Evolutionary conservation across 441 rosid species (phyloP).

Genomic region (Gossypium schwendimanii): DNA sequence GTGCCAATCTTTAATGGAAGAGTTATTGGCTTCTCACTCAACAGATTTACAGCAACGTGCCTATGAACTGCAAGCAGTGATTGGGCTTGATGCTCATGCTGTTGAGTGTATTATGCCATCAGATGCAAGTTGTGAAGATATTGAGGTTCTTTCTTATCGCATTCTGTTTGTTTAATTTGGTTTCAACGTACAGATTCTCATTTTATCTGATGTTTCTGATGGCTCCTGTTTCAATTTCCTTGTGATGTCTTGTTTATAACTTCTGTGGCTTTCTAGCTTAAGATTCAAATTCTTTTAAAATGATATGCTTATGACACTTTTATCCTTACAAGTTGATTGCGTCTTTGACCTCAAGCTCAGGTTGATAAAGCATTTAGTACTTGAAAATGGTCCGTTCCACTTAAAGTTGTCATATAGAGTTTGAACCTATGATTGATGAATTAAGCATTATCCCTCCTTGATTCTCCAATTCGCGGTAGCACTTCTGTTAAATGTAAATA

Average conservation of each 20-base stretch:
- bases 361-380: background rate
- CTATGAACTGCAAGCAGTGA: slow-evolving; percentile 78
- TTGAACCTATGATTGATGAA: background rate
- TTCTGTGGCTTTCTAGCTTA: background rate
- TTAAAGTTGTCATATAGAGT: background rate
- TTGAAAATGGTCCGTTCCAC: background rate
- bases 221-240: background rate
- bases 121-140: slow-evolving; percentile 96
- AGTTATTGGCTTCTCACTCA: slow-evolving; percentile 86
- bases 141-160: slow-evolving; percentile 50
- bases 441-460: background rate
- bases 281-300: background rate
- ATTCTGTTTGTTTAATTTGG: background rate
- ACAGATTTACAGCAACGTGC: slow-evolving; percentile 98
- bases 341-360: background rate
- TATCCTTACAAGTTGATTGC: background rate
- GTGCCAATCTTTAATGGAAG: slow-evolving; percentile 90
- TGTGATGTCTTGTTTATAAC: background rate
- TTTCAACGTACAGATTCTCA: background rate
- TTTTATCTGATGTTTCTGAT: background rate
- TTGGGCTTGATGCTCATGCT: slow-evolving; percentile 59
- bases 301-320: background rate
- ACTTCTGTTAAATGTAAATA: background rate
- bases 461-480: background rate
- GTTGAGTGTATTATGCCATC: slow-evolving; percentile 66